Base-by-base conservation (phyloP, 345 rosid genomes). In the Brassica incana region DNA sequence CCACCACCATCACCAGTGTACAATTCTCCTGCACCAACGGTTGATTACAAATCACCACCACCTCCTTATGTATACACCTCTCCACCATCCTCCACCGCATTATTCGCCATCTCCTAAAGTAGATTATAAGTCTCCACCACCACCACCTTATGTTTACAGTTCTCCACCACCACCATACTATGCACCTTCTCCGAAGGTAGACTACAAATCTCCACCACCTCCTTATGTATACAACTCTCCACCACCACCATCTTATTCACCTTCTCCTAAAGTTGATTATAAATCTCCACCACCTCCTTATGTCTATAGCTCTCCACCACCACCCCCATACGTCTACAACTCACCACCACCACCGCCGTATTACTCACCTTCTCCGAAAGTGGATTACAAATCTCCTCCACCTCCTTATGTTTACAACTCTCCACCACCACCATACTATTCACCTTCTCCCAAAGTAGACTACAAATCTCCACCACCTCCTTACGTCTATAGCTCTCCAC, bases 1-100 rank as follows among this genome's bases (percentile, higher is more conserved):
- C 78, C 78, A 52, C 72, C 78, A 54, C 78, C 78, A 35, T 64
- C 78, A 35, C 78, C 78, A 0, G 10, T 18, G 3, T 65, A 74
- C 7, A 2, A 32, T 3, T 35, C 77, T 64, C 70, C 64, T 0
- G 33, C 64, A 32, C 77, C 70, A 16, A 64, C 18, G 8, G 52
- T 20, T 2, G 64, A 74, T 0, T 74, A 74, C 6, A 50, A 74
- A 5, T 65, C 71, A 3, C 77, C 77, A 30, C 62, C 70, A 74
- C 69, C 62, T 6, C 62, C 77, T 5, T 45, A 74, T 8, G 77
- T 64, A 1, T 64, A 64, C 5, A 63, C 2, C 18, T 64, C 62
- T 29, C 77, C 76, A n/a, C 32, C 64, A 20, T 16, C 33, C 33
- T n/a, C 65, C 35, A 50, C 58, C 58, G n/a, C 5, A 10, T n/a